Base-by-base conservation (phyloP, 129 eudicot species). In the Chrysanthemum makinoi region DNA sequence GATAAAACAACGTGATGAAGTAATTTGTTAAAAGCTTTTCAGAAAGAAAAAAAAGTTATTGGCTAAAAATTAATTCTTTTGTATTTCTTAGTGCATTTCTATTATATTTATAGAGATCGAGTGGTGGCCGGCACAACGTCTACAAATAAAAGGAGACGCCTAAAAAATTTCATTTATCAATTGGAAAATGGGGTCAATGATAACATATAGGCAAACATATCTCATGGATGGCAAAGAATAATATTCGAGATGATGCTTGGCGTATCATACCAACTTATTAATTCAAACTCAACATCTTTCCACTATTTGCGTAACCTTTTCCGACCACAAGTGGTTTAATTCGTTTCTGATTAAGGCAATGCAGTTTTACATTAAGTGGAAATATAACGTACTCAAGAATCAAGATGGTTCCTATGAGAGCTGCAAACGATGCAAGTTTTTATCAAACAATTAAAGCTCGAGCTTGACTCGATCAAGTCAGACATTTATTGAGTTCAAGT, bases 261-360 rank as follows among this genome's bases (percentile, higher is more conserved):
- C 74, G 43, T 70, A 70, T 69, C 62, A 69, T 15, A 52, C 51
- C 62, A n/a, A 30, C 62, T 70, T 28, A 28, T 28, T 28, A 28
- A 28, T 3, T 69, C 24, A 35, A 50, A 50, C 8, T 49, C 19
- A 22, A n/a, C 15, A 60, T 61, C 47, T 61, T 61, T 20, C 47
- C 66, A 26, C 18, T 17, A 61, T 61, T 8, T 61, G 47, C 20
- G 17, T 13, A 16, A 51, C 8, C 56, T 6, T 20, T 20, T 20
- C 20, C 20, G 20, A 20, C 20, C 20, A 4, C 54, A 12, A 15
- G 54, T 50, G 33, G 33, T 28, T 28, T 28, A 3, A 28, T 28
- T 28, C 33, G 33, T 28, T 28, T 28, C 33, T 28, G 5, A 28
- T 3, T 28, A 28, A 28, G 33, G 33, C 33, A 28, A 28, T 28